Base-by-base conservation (phyloP, 306 rosid species). In the Vigna radiata region DNA sequence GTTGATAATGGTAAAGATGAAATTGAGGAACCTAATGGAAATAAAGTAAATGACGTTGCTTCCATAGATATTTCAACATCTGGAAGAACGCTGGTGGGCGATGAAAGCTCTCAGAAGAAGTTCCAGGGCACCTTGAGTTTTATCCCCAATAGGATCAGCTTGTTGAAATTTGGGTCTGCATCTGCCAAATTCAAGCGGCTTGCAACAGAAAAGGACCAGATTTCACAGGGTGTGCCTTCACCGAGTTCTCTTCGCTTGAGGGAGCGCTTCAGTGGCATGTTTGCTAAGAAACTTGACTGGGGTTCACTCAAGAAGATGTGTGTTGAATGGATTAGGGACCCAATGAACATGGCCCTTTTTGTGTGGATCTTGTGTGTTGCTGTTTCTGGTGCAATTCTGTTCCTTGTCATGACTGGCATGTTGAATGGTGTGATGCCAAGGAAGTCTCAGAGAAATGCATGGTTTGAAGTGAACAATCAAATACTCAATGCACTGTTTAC, bases 321-420 rank as follows among this genome's bases (percentile, higher is more conserved):
- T 70, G 85, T 78, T 62, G 77, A 87, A 79, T 92, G 97, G 99
- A 78, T 96, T 65, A 90, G 73, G 77, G 61, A 92, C 52, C 99
- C 99, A 37, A 82, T 89, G 89, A 96, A 96, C 88, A 83, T 96
- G 87, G 99, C 98, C 58, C 93, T 96, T 78, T 88, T 96, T 27
- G 79, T 62, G 21, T 96, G 99, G 99, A 91, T 92, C 41, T 8
- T 75, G 14, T 78, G 87, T 10, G 96, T 96, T 44, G 94, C 96
- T 56, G 73, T 96, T 86, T 96, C 99, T 0, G 98, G 99, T 61
- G 98, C 97, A 13, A 91, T 96, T 68, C 71, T 96, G 76, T 96
- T 96, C 80, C 91, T 95, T 61, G 98, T 92, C 60, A 95, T 95
- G 99, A 95, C 96, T 43, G 99, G 99, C 55, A 92, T 96, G 98